Percentiles rank a stretch among this genome's conserved stretches.
These are phyloP conservation scores for Lineolata rhizophorae DNA, from an alignment of 495 filamentous ascomycete species.

Conservation along the genomic window DNA sequence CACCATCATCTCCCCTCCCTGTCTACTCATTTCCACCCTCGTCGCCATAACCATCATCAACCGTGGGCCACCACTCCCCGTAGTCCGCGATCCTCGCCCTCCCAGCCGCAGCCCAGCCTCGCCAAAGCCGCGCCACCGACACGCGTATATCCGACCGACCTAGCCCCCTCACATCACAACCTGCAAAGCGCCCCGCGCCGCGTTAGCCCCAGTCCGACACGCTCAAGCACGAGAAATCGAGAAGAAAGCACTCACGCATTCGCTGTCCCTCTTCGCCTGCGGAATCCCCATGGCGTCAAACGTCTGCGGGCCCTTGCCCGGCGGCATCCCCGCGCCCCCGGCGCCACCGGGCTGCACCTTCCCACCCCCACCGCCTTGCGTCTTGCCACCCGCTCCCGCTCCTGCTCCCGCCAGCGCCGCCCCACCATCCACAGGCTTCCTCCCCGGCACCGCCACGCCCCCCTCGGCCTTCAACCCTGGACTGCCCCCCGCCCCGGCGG, in stretches of 20 bases:
- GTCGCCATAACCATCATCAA: too few species aligned
- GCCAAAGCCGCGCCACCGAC: too few species aligned
- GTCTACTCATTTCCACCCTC: too few species aligned
- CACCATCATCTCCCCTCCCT: too few species aligned
- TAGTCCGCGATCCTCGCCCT: too few species aligned
- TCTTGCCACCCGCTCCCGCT: too few species aligned
- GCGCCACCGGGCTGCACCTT: background rate
- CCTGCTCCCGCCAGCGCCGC: slow-evolving; percentile 14
- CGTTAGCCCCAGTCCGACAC: background rate
- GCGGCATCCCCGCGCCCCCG: slow-evolving; percentile 13
- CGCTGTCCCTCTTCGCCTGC: slow-evolving; percentile 49
- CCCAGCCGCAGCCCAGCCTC: too few species aligned
- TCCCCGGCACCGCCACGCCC: background rate
- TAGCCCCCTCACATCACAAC: slow-evolving; percentile 47
- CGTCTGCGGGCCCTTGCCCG: slow-evolving; percentile 74
- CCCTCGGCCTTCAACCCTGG: background rate
- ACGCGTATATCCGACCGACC: too few species aligned
- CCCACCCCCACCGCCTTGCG: too few species aligned
- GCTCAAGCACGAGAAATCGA: too few species aligned
- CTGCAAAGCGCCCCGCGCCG: slow-evolving; percentile 20
- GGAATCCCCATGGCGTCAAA: slow-evolving; percentile 98
- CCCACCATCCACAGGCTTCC: slow-evolving; percentile 6
- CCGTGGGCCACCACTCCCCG: too few species aligned
- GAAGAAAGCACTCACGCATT: slow-evolving; percentile 72
- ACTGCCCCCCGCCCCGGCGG: background rate